Evolutionary conservation across 2,329 filamentous ascomycete species (phyloP).

Genomic region (Claviceps arundinis): DNA sequence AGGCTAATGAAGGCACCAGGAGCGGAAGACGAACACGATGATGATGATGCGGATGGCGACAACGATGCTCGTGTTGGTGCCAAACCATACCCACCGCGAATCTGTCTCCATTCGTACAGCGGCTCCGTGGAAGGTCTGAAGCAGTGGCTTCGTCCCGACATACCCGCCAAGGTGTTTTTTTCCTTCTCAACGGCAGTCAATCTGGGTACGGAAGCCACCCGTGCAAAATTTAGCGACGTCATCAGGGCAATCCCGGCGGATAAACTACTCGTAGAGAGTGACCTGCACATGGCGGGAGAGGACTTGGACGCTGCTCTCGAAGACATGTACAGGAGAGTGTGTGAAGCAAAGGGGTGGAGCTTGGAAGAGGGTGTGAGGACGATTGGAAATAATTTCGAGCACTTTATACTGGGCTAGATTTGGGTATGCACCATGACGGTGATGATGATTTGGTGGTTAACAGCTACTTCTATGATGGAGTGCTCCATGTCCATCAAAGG

Average conservation of each 20-base stretch:
- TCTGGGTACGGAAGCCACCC: conserved; percentile 38
- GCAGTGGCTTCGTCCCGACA: conserved; percentile 60
- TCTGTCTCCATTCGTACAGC: conserved; percentile 91
- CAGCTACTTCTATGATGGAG: neutral
- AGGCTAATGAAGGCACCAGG: conserved; percentile 33
- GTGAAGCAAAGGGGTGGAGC: conserved; percentile 63
- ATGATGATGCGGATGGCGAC: conserved; percentile 19
- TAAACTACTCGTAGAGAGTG: conserved; percentile 75
- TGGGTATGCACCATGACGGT: neutral
- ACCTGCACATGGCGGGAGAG: conserved; percentile 70
- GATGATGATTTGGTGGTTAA: neutral
- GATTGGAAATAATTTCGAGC: conserved; percentile 62
- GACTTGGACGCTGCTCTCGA: conserved; percentile 69
- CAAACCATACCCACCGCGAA: conserved; percentile 67
- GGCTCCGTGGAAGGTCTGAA: conserved; percentile 61
- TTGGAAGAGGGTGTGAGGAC: conserved; percentile 55
- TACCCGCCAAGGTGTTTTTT: conserved; percentile 70
- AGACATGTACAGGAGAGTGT: conserved; percentile 63
- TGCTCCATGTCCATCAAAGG: neutral
- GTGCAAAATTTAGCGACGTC: conserved; percentile 43
- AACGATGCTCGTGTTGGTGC: conserved; percentile 15
- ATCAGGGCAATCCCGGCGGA: conserved; percentile 64
- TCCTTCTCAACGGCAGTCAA: conserved; percentile 84
- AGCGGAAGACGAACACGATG: conserved; percentile 25
- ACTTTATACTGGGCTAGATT: conserved; percentile 54